These are phyloP conservation scores for Cicer pinnatifidum DNA, from an alignment of 306 rosid genomes.

Conservation along the genomic window DNA sequence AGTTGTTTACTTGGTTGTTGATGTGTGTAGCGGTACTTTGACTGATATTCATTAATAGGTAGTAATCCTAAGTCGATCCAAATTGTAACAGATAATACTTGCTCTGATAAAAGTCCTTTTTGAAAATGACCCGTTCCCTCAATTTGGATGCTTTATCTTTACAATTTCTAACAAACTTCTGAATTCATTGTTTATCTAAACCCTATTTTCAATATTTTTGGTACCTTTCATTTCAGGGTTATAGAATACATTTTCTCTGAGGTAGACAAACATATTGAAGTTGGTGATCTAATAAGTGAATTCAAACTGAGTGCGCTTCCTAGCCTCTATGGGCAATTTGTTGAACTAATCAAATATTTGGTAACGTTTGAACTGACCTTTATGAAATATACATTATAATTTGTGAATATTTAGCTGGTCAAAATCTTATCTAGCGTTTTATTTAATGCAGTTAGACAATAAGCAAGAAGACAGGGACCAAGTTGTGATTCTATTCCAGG, in stretches of 20 bases:
- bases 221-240: slow-evolving; percentile 60
- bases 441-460: slow-evolving; percentile 67
- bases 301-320: slow-evolving; percentile 91
- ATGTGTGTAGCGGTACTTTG: slow-evolving; percentile 36
- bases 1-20: slow-evolving; percentile 19
- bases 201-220: slow-evolving; percentile 25
- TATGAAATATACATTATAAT: neutral
- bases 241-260: slow-evolving; percentile 67
- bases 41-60: neutral
- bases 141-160: slow-evolving; percentile 4
- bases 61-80: slow-evolving; percentile 6
- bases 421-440: slow-evolving; percentile 37
- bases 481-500: slow-evolving; percentile 93
- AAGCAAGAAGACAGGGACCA: slow-evolving; percentile 73
- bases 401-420: slow-evolving; percentile 31
- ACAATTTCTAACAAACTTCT: slow-evolving; percentile 13
- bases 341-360: slow-evolving; percentile 69
- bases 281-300: slow-evolving; percentile 50
- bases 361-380: slow-evolving; percentile 50
- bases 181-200: slow-evolving; percentile 11
- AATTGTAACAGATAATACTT: neutral
- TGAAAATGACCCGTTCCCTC: slow-evolving; percentile 7
- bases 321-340: slow-evolving; percentile 77
- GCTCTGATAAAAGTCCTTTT: neutral
- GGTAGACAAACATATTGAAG: slow-evolving; percentile 65